Base-by-base conservation (phyloP, 1,139 yeast species). In the Candida sp. region DNA sequence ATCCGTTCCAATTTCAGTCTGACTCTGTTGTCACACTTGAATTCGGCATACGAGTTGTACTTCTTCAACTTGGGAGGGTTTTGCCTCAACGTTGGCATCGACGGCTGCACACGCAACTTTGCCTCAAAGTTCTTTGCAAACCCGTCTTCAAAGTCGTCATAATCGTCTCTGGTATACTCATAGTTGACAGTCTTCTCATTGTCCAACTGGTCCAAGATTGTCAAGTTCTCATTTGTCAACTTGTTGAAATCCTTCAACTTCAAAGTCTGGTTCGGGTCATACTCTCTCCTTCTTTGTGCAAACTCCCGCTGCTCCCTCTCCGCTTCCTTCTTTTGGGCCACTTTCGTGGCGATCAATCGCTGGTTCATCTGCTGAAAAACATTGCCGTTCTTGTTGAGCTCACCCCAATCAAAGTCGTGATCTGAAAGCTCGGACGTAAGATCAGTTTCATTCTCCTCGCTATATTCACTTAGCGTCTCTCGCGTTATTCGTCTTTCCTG, bases 321-420 rank as follows among this genome's bases (percentile, higher is more conserved):
- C 0, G 78, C 79, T 47, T 70, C 72, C 17, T 61, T 58, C 52
- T 69, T 70, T 39, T 72, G 57, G 46, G 69, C 66, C 25, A 59
- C 58, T 52, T 67, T 66, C 35, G 67, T 67, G 37, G 63, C 63
- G n/a, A 59, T 55, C 25, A 67, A 55, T 39, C 58, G 60, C 38
- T 58, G 55, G 49, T 66, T 60, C 47, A 66, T 57, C 42, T 58
- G 59, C 41, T 56, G 60, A 49, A 73, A 72, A 9, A 72, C 68
- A 4, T 77, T 77, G 55, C 73, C 78, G 22, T 44, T 53, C 22
- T 51, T 51, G 6, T 77, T 78, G 56, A 75, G 74, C 46, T 73
- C 67, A 52, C 75, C 80, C 44, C 75, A 57, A 47, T 74, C 79
- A 54, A 76, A 73, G 38, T 72, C 80, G 3, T 73, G 77, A 39